Percentiles rank a stretch among this genome's conserved stretches.
Conservation (phyloP, 2,329 filamentous ascomycete genomes). For the Cladophialophora psammophila region DNA sequence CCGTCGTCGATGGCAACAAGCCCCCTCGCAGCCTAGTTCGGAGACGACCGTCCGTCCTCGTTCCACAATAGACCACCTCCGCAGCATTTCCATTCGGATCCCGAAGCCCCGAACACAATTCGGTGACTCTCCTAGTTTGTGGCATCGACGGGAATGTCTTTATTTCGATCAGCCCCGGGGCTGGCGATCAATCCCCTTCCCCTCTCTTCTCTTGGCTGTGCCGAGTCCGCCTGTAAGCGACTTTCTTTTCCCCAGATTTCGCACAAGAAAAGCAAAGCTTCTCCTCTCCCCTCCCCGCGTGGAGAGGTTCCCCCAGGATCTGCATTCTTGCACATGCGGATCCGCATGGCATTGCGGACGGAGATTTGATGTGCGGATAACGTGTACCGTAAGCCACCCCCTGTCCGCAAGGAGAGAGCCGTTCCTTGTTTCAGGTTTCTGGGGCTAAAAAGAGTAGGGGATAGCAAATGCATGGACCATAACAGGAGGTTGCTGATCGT, state of each 20-base stretch:
- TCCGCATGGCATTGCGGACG: constrained; percentile 15
- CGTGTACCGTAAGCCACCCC: neutral
- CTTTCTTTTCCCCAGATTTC: neutral
- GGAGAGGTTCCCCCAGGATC: constrained; percentile 19
- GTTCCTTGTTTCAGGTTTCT: neutral
- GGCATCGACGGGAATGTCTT: neutral
- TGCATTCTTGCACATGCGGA: constrained; percentile 13
- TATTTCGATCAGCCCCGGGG: neutral
- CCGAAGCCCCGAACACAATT: neutral
- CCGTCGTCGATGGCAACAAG: no score
- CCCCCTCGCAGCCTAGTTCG: no score
- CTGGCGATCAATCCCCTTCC: neutral
- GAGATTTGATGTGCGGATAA: constrained; percentile 12
- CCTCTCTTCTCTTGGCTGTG: neutral
- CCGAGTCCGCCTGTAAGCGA: neutral
- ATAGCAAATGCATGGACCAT: constrained; percentile 1
- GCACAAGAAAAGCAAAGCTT: neutral
- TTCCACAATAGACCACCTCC: no score
- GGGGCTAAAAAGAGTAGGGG: neutral
- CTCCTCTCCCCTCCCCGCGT: constrained; percentile 16
- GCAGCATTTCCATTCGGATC: neutral
- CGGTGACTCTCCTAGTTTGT: neutral
- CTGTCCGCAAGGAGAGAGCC: neutral
- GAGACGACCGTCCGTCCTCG: no score
- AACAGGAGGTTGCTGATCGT: neutral